phyloP scores from a whole-genome alignment of 169 alveolate species.

The Amoebophrya sp. region DNA sequence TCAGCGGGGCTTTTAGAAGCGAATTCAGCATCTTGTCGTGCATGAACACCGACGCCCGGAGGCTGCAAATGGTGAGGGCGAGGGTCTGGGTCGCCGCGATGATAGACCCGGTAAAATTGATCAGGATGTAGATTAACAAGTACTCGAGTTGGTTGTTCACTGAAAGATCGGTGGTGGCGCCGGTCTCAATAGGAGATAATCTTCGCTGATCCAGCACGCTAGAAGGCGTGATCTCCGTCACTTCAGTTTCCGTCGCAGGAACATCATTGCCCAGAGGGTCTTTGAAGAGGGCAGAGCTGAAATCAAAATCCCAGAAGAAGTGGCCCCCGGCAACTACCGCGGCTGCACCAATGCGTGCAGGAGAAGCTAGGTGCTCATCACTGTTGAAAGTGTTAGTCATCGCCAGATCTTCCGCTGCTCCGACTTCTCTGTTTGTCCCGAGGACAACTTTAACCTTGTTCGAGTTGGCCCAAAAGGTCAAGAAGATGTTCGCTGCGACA shows the following conservation, averaged over 20 bases:
- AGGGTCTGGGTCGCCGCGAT: slow-evolving; percentile 35
- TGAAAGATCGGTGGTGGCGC: slow-evolving; percentile 25
- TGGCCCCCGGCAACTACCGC: background rate
- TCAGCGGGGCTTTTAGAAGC: slow-evolving; percentile 39
- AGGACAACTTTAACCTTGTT: background rate
- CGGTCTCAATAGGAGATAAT: too few species aligned
- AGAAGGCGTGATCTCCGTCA: slow-evolving; percentile 4
- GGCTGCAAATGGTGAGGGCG: slow-evolving; percentile 37
- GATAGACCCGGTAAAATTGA: slow-evolving; percentile 22
- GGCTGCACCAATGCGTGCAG: slow-evolving; percentile 25
- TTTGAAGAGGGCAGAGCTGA: background rate
- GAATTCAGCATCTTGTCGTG: slow-evolving; percentile 35
- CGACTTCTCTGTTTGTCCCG: background rate
- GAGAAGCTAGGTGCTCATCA: slow-evolving; percentile 25
- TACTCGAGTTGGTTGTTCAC: background rate
- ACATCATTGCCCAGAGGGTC: too few species aligned
- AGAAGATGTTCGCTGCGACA: background rate
- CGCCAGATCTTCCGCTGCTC: background rate
- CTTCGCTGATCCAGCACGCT: slow-evolving; percentile 38
- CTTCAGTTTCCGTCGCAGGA: background rate
- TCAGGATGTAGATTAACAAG: slow-evolving; percentile 36
- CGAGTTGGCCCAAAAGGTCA: background rate
- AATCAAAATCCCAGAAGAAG: slow-evolving; percentile 24
- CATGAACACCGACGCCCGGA: slow-evolving; percentile 34
- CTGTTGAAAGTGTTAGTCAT: background rate